Percentiles rank a stretch among this genome's conserved stretches.
These are phyloP conservation scores for Lachnellula willkommii DNA, from an alignment of 2,329 filamentous ascomycete genomes.

Conservation along the genomic window DNA sequence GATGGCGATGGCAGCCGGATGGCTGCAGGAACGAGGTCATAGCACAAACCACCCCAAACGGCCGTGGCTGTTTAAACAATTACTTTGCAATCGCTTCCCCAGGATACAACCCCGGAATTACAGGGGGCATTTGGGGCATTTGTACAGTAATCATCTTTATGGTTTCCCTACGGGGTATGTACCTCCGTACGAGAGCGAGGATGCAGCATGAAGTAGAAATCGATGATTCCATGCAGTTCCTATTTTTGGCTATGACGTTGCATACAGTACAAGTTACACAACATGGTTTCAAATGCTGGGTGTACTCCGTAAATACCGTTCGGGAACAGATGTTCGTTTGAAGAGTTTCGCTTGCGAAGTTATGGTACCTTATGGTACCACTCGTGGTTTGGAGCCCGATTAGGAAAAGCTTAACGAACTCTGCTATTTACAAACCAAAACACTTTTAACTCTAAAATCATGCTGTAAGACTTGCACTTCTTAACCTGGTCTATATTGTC, in stretches of 20 bases:
- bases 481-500: not conserved
- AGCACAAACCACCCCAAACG: not conserved
- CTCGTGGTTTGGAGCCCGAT: not conserved
- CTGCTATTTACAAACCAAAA: too few relatives aligned
- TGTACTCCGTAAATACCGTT: not conserved
- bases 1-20: not conserved
- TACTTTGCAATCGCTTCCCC: not conserved
- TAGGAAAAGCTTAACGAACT: too few relatives aligned
- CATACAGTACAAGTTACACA: too few relatives aligned
- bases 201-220: not conserved
- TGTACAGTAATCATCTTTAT: not conserved
- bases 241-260: not conserved
- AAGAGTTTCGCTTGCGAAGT: not conserved
- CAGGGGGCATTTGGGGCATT: not conserved
- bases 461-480: too few relatives aligned
- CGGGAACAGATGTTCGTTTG: not conserved
- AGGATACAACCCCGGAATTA: not conserved
- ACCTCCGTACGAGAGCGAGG: not conserved
- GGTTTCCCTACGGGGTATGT: not conserved
- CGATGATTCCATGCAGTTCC: not conserved
- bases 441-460: too few relatives aligned
- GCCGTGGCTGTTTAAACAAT: not conserved
- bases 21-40: too few relatives aligned
- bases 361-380: not conserved
- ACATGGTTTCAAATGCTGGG: too few relatives aligned